Percentiles rank a stretch among this genome's conserved stretches.
Conservation (phyloP, 495 filamentous ascomycete genomes). For the Penicillium lagena region DNA sequence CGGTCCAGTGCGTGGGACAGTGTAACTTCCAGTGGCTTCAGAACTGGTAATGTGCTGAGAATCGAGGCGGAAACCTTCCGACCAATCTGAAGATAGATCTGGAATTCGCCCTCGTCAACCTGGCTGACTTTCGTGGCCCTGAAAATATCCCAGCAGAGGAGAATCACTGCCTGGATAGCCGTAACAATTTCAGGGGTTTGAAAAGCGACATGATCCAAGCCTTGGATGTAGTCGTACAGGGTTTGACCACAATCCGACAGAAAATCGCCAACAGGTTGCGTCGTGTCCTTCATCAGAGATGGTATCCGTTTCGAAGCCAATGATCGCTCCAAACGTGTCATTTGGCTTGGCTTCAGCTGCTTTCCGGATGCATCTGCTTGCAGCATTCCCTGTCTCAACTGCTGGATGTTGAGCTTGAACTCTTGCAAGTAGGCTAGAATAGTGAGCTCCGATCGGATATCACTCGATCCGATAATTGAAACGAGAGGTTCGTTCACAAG, state of each 20-base stretch:
- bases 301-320: slow-evolving; percentile 50
- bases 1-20: slow-evolving; percentile 34
- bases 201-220: slow-evolving; percentile 20
- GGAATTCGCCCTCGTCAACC: slow-evolving; percentile 49
- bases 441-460: slow-evolving; percentile 17
- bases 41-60: slow-evolving; percentile 13
- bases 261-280: slow-evolving; percentile 44
- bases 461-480: slow-evolving; percentile 18
- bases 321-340: slow-evolving; percentile 67
- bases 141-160: slow-evolving; percentile 55
- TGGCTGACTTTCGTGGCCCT: slow-evolving; percentile 32
- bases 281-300: slow-evolving; percentile 59
- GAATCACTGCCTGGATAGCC: slow-evolving; percentile 39
- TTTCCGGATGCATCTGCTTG: slow-evolving; percentile 31
- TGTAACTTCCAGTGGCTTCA: slow-evolving; percentile 25
- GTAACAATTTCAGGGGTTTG: slow-evolving; percentile 19
- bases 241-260: slow-evolving; percentile 36
- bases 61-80: slow-evolving; percentile 26
- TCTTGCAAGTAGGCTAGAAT: slow-evolving; percentile 34
- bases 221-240: slow-evolving; percentile 33
- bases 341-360: slow-evolving; percentile 48
- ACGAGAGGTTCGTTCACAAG: slow-evolving; percentile 38
- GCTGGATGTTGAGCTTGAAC: slow-evolving; percentile 31
- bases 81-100: slow-evolving; percentile 46
- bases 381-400: slow-evolving; percentile 27